phyloP scores from a whole-genome alignment of 2,329 filamentous ascomycete species.

The Paraphaeosphaeria sporulosa region DNA sequence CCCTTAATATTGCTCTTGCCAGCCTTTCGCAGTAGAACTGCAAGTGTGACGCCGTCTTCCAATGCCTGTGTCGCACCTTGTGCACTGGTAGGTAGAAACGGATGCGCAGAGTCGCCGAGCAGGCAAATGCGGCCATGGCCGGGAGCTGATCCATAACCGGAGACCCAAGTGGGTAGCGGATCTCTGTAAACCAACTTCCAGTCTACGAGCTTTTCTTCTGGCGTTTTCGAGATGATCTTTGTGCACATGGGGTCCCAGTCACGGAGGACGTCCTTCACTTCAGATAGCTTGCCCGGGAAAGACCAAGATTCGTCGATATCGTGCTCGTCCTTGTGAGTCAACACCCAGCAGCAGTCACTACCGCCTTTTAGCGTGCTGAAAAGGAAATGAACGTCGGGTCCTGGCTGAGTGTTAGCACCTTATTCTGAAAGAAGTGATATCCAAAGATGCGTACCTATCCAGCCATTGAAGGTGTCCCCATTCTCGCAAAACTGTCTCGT shows the following conservation, averaged over 20 bases:
- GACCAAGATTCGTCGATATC: conserved; percentile 48
- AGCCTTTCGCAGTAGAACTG: conserved; percentile 33
- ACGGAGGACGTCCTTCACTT: conserved; percentile 42
- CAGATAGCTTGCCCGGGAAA: conserved; percentile 43
- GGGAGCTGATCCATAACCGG: conserved; percentile 50
- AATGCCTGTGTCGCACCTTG: conserved; percentile 64
- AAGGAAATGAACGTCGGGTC: conserved; percentile 49
- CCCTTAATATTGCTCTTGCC: conserved; percentile 40
- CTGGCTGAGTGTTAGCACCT: conserved; percentile 19
- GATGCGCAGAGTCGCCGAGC: conserved; percentile 63
- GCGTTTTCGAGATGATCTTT: conserved; percentile 46
- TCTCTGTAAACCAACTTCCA: conserved; percentile 65
- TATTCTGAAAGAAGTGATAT: not conserved
- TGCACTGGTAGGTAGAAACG: conserved; percentile 62
- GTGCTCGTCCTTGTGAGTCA: conserved; percentile 45
- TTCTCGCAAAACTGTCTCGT: conserved; percentile 49
- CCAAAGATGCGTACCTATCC: conserved; percentile 37
- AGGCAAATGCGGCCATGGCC: conserved; percentile 55
- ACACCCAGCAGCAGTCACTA: conserved; percentile 48
- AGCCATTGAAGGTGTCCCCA: conserved; percentile 49
- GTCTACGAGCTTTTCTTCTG: conserved; percentile 53
- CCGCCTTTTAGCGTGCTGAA: conserved; percentile 48
- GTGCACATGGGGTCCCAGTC: conserved; percentile 46
- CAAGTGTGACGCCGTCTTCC: conserved; percentile 54
- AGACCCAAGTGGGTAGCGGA: conserved; percentile 62